A percentile compares a stretch with the other conserved stretches of the same genome.
Conservation (phyloP, 2,329 filamentous ascomycete genomes). For the Periconia macrospinosa region DNA sequence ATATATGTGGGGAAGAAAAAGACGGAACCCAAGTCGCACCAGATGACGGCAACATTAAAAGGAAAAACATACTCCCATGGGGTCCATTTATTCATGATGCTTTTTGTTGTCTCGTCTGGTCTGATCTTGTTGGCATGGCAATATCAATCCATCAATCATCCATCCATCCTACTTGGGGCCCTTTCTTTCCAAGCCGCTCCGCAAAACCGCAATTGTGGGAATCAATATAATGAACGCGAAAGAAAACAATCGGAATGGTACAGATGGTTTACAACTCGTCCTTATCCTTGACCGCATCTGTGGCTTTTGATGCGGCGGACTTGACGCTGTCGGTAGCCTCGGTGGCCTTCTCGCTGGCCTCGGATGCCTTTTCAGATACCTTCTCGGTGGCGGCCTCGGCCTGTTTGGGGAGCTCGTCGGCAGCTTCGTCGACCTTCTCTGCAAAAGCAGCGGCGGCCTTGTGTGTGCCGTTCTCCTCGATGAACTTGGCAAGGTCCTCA, state of each 20-base stretch:
- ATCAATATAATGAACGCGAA: constrained; percentile 7
- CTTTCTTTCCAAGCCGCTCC: not conserved
- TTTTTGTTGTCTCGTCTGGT: constrained; percentile 6
- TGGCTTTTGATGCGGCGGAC: constrained; percentile 43
- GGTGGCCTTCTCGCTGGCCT: constrained; percentile 38
- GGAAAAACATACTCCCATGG: not conserved
- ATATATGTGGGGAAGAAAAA: not conserved
- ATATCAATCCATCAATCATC: not conserved
- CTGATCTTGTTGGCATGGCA: constrained; percentile 8
- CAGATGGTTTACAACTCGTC: constrained; percentile 71
- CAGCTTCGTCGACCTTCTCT: constrained; percentile 55
- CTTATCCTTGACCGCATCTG: constrained; percentile 53
- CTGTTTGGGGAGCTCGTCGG: constrained; percentile 49
- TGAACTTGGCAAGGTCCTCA: constrained; percentile 88
- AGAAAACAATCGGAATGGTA: constrained; percentile 1
- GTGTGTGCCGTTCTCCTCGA: constrained; percentile 94
- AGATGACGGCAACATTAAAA: not conserved
- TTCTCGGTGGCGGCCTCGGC: constrained; percentile 48
- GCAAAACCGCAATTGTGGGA: not conserved
- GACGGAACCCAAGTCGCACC: not conserved
- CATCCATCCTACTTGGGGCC: not conserved
- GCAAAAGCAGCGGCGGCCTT: constrained; percentile 68
- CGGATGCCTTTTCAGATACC: constrained; percentile 44
- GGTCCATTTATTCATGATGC: not conserved
- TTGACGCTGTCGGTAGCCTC: constrained; percentile 37